Evolutionary conservation across 208 protist species (phyloP).

Genomic region (Trypanosoma caninum): DNA sequence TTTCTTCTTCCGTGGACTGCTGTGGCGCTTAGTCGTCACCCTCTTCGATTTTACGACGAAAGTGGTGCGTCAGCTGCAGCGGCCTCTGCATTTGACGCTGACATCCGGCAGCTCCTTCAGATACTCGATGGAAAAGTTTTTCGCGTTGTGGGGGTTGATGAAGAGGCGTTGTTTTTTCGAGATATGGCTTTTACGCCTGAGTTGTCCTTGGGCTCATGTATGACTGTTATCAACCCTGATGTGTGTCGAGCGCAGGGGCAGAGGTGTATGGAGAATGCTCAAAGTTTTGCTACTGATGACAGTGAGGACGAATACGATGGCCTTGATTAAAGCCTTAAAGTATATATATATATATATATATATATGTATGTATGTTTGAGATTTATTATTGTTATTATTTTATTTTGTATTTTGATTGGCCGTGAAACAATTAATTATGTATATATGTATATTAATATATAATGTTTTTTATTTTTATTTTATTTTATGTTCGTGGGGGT

Average conservation of each 20-base stretch:
- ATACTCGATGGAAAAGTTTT: conserved; percentile 18
- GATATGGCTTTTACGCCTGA: conserved; percentile 12
- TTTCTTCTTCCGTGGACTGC: conserved; percentile 79
- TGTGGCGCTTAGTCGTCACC: conserved; percentile 50
- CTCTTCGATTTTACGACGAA: conserved; percentile 83
- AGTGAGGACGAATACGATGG: conserved; percentile 17
- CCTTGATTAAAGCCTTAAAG: conserved; percentile 27
- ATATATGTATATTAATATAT: not conserved
- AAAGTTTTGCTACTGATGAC: not conserved
- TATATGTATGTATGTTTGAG: not conserved
- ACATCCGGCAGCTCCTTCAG: conserved; percentile 36
- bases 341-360: not conserved
- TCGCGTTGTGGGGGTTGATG: conserved; percentile 42
- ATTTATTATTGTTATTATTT: not conserved
- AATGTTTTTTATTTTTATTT: conserved; percentile 10
- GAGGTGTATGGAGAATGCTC: not conserved
- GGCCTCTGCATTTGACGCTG: conserved; percentile 37
- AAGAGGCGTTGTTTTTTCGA: conserved; percentile 52
- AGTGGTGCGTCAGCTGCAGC: conserved; percentile 46
- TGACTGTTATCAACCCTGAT: conserved; percentile 15
- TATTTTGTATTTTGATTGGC: conserved; percentile 2
- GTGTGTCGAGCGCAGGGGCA: not conserved
- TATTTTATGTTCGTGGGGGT: not conserved
- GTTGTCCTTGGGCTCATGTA: conserved; percentile 3
- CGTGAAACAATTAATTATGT: not conserved